phyloP scores from a whole-genome alignment of 2,329 filamentous ascomycete species.

The Fusarium sp. region DNA sequence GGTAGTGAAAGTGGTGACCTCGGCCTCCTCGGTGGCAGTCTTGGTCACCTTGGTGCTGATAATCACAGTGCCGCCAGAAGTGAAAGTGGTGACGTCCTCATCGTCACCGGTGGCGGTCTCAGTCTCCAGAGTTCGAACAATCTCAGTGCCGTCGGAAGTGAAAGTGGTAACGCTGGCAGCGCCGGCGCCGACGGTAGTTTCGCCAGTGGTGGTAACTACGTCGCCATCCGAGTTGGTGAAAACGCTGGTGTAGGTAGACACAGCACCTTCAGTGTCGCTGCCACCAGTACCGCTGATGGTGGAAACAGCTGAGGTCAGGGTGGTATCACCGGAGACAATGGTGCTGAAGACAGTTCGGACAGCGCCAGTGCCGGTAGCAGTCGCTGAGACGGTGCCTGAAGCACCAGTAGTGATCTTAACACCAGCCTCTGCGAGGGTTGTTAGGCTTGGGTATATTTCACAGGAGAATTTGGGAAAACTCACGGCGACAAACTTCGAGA shows the following conservation, averaged over 20 bases:
- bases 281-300: conserved; percentile 52
- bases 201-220: conserved; percentile 38
- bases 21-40: conserved; percentile 19
- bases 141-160: conserved; percentile 38
- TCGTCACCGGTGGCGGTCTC: conserved; percentile 27
- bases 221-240: conserved; percentile 44
- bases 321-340: conserved; percentile 53
- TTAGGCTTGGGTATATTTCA: conserved; percentile 28
- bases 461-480: conserved; percentile 24
- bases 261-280: conserved; percentile 45
- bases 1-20: conserved; percentile 33
- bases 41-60: conserved; percentile 19
- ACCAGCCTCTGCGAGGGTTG: conserved; percentile 49
- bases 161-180: conserved; percentile 40
- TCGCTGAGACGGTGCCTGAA: conserved; percentile 41
- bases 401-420: conserved; percentile 54
- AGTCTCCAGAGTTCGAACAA: conserved; percentile 39
- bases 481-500: conserved; percentile 57
- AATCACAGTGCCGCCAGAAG: conserved; percentile 28
- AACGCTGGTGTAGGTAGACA: conserved; percentile 50
- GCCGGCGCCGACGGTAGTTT: conserved; percentile 27
- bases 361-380: conserved; percentile 37
- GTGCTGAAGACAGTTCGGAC: conserved; percentile 58
- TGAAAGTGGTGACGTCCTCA: conserved; percentile 39
- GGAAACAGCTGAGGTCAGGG: conserved; percentile 54